These are phyloP conservation scores for Plasmopara viticola DNA, from an alignment of 352 stramenopile genomes.

Conservation along the genomic window DNA sequence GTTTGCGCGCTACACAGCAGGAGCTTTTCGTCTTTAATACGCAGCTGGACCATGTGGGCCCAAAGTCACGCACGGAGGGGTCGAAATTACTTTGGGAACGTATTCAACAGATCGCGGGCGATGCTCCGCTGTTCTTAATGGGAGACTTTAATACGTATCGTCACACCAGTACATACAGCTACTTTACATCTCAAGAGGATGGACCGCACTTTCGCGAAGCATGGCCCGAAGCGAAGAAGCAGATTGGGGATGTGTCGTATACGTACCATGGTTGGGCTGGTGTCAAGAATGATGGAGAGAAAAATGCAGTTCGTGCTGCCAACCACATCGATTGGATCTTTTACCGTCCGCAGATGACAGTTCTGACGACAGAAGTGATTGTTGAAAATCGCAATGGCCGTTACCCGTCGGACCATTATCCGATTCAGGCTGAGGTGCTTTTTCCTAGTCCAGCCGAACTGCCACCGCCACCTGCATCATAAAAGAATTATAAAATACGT, in stretches of 20 bases:
- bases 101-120: constrained; percentile 49
- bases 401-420: constrained; percentile 85
- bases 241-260: constrained; percentile 75
- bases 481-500: constrained; percentile 11
- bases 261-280: constrained; percentile 85
- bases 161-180: constrained; percentile 72
- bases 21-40: constrained; percentile 77
- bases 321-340: constrained; percentile 90
- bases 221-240: constrained; percentile 56
- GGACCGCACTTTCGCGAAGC: constrained; percentile 65
- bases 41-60: constrained; percentile 63
- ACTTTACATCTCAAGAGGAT: constrained; percentile 57
- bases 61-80: constrained; percentile 40
- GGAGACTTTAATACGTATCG: constrained; percentile 86
- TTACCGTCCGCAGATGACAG: constrained; percentile 69
- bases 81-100: constrained; percentile 58
- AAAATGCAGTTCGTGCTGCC: constrained; percentile 47
- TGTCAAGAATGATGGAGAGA: constrained; percentile 77
- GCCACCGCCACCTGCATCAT: constrained; percentile 29
- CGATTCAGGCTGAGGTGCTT: constrained; percentile 73
- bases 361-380: constrained; percentile 75
- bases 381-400: constrained; percentile 72
- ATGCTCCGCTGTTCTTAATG: constrained; percentile 66
- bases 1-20: constrained; percentile 47
- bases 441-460: constrained; percentile 59